Evolutionary conservation across 192 early-diverging fungal species (phyloP).

Genomic region (Umbelopsis sp.): DNA sequence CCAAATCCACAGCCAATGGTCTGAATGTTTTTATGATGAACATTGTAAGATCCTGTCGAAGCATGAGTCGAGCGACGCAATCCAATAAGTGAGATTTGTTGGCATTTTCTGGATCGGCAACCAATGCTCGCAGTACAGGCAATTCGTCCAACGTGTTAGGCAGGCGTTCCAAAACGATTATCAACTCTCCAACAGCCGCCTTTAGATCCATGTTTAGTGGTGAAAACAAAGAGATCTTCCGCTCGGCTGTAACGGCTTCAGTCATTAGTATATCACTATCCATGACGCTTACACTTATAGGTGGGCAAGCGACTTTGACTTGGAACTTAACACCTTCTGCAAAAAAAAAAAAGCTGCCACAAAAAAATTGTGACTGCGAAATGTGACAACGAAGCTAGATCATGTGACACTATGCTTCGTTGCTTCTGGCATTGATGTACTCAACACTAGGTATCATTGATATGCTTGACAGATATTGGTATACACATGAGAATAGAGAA

Average conservation of each 20-base stretch:
- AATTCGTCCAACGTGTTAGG: neutral
- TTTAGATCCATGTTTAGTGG: conserved; percentile 8
- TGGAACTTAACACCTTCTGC: too few species aligned
- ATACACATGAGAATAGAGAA: too few species aligned
- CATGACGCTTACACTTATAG: neutral
- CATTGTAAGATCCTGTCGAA: conserved; percentile 27
- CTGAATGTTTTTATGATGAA: conserved; percentile 58
- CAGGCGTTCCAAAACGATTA: neutral
- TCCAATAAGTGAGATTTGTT: conserved; percentile 23
- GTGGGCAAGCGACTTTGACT: too few species aligned
- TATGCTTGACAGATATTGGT: too few species aligned
- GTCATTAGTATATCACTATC: conserved; percentile 15
- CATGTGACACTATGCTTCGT: too few species aligned
- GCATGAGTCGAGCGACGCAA: conserved; percentile 23
- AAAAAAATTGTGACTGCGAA: too few species aligned
- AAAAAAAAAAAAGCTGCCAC: too few species aligned
- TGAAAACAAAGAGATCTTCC: conserved; percentile 8
- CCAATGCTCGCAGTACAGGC: neutral
- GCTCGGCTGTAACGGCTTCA: conserved; percentile 12
- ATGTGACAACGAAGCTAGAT: too few species aligned
- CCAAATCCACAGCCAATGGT: conserved; percentile 80
- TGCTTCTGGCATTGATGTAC: too few species aligned
- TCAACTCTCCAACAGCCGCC: neutral
- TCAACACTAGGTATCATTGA: too few species aligned
- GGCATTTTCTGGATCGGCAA: conserved; percentile 10